Base-by-base conservation (phyloP, 2,329 filamentous ascomycete species). In the Monosporascus sp. region DNA sequence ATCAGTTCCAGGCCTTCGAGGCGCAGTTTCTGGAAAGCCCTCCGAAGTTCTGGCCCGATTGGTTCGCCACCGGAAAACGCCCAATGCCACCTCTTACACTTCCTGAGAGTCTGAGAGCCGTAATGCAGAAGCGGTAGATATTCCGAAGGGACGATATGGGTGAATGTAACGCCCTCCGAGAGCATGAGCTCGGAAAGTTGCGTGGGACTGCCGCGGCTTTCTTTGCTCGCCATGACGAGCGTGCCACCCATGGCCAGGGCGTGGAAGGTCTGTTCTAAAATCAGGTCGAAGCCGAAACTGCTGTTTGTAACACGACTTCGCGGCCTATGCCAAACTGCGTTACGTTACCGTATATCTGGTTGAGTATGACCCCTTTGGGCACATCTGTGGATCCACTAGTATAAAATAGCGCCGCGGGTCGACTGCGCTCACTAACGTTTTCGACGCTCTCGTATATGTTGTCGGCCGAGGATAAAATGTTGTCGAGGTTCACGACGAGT, bases 291-390 rank as follows among this genome's bases (percentile, higher is more conserved):
- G 11, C 43, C 43, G 8, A 26, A 17, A 5, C 20, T 16, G 17
- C 20, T 45, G 5, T 45, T 20, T 45, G 43, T 7, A 45, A 16
- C 9, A 27, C 6, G 11, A 45, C 24, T 20, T 45, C 43, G 5
- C 17, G 8, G 20, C 43, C 43, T 11, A 45, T 16, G 9, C 43
- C 9, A 11, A 45, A 9, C 11, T 11, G 14, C 22, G 14, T 24
- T 26, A 11, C 26, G 20, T 8, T 16, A 7, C 9, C 22, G 5
- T 14, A 17, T 14, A 26, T 17, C 24, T 45, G 43, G 20, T 26
- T 26, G 9, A 26, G 9, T 0, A 60, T 16, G 20, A 72, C 63
- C 1, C 71, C 72, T 53, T 74, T 74, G 5, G 72, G 72, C 0
- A 9, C 58, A 48, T 60, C 50, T 49, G 64, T 56, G 22, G 52